phyloP scores from a whole-genome alignment of 148 eudicot genomes.

The Rhododendron griersonianum region DNA sequence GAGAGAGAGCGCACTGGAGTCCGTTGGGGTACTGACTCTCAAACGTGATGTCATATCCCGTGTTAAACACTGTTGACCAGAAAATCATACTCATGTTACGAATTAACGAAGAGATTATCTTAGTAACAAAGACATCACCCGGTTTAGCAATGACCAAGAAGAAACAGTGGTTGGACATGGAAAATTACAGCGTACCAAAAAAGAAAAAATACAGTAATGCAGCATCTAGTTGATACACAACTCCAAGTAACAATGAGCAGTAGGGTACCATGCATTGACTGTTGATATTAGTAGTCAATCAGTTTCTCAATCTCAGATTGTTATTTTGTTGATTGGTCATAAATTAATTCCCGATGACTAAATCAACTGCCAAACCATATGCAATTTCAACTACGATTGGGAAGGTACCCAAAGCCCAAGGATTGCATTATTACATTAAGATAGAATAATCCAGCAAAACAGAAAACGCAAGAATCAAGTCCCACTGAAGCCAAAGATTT shows the following conservation, averaged over 20 bases:
- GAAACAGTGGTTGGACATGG: not conserved
- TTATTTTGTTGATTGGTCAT: not conserved
- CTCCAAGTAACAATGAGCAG: not conserved
- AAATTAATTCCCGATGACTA: not conserved
- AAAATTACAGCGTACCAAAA: not conserved
- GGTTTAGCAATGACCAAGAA: not conserved
- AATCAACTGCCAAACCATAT: not conserved
- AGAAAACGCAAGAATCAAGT: not conserved
- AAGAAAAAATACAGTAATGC: not conserved
- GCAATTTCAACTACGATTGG: not conserved
- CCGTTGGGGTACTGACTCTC: not conserved
- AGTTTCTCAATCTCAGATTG: not conserved
- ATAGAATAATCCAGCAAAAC: not conserved
- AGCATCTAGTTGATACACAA: not conserved
- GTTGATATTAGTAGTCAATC: not conserved
- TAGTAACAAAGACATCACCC: not conserved
- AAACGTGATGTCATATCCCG: not conserved
- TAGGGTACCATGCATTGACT: not conserved
- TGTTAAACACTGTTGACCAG: not conserved
- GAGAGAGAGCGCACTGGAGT: no score
- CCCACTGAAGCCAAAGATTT: not conserved
- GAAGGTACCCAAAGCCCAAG: not conserved
- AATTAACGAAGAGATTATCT: not conserved
- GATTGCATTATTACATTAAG: not conserved
- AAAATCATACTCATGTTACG: not conserved